Evolutionary conservation across 306 rosid species (phyloP).

Genomic region (Gastrolobium bilobum): DNA sequence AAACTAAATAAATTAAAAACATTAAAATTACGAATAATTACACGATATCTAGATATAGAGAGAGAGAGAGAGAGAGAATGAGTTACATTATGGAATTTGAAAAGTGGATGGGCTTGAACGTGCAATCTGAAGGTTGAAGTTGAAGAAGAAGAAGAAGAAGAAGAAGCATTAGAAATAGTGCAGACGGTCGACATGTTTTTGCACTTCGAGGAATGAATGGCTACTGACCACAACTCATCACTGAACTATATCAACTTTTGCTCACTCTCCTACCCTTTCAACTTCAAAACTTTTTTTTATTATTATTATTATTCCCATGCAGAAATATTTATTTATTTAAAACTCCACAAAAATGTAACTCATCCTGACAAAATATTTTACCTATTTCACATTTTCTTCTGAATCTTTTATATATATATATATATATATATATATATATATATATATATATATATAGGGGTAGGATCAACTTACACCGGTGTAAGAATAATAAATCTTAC

Average conservation of each 20-base stretch:
- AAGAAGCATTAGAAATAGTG: slow-evolving; percentile 8
- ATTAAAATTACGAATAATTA: background rate
- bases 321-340: too few species aligned
- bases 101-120: slow-evolving; percentile 14
- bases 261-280: too few species aligned
- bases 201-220: background rate
- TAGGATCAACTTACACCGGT: too few species aligned
- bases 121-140: slow-evolving; percentile 28
- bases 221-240: background rate
- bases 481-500: too few species aligned
- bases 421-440: too few species aligned
- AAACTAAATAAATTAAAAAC: background rate
- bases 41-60: background rate
- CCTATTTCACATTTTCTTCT: too few species aligned
- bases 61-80: background rate
- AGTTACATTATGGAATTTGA: slow-evolving; percentile 19
- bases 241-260: background rate
- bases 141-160: slow-evolving; percentile 37
- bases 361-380: too few species aligned
- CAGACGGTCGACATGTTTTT: slow-evolving; percentile 42
- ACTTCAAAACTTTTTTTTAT: too few species aligned
- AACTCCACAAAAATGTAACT: too few species aligned
- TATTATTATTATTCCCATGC: too few species aligned
- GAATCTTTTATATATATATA: too few species aligned
- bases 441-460: too few species aligned